Percentiles rank a stretch among this genome's conserved stretches.
Conservation (phyloP, 257 asterid species). For the Primulina huaijiensis region DNA sequence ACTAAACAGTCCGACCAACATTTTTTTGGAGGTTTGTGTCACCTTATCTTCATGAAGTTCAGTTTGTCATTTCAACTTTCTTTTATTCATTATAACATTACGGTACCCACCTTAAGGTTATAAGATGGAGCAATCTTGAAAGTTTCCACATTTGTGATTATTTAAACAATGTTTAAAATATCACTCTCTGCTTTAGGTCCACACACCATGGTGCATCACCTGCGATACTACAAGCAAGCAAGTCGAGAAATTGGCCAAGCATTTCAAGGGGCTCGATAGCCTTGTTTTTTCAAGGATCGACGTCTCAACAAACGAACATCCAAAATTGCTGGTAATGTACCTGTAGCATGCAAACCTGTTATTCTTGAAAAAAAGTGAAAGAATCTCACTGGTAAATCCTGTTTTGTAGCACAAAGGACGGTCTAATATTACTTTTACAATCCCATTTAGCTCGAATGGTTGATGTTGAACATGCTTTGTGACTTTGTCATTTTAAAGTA, state of each 20-base stretch:
- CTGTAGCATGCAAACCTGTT: background rate
- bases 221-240: constrained; percentile 89
- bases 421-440: background rate
- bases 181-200: constrained; percentile 45
- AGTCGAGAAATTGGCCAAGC: constrained; percentile 90
- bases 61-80: background rate
- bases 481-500: background rate
- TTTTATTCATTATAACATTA: background rate
- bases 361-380: background rate
- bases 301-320: constrained; percentile 87
- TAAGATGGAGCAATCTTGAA: background rate
- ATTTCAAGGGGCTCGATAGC: constrained; percentile 78
- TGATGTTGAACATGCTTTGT: background rate
- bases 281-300: constrained; percentile 80
- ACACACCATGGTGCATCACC: constrained; percentile 92
- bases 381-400: background rate
- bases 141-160: background rate
- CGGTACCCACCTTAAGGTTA: background rate
- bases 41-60: constrained; percentile 6
- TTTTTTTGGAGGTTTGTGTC: constrained; percentile 72
- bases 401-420: background rate
- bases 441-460: background rate
- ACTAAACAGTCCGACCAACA: constrained; percentile 50
- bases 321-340: constrained; percentile 53
- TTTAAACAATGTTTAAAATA: constrained; percentile 11